Evolutionary conservation across 805 yeast genomes (phyloP).

Genomic region (Vanderwaltozyma polyspora): DNA sequence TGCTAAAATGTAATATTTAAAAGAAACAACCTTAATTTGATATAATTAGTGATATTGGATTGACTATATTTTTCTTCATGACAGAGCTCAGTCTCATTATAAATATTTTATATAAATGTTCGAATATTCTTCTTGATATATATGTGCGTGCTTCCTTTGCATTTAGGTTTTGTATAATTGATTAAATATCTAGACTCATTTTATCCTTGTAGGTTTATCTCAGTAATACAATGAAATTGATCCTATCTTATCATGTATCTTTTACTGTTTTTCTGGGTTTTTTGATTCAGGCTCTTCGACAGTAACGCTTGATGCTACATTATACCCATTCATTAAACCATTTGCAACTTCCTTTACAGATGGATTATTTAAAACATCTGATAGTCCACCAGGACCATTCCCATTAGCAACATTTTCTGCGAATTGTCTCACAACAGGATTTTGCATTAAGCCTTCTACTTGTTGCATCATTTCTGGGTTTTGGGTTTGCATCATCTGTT

Average conservation of each 20-base stretch:
- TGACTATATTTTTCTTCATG: no score
- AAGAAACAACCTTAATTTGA: no score
- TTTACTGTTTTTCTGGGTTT: not conserved
- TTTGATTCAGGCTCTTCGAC: not conserved
- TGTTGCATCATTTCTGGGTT: constrained; percentile 70
- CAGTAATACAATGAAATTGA: constrained; percentile 60
- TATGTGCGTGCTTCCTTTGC: no score
- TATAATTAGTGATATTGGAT: no score
- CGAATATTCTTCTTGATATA: no score
- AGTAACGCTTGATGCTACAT: no score
- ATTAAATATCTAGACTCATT: constrained; percentile 35
- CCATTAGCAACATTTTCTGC: constrained; percentile 42
- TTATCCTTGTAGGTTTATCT: no score
- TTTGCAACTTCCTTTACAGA: not conserved
- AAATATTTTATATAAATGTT: no score
- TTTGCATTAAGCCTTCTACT: constrained; percentile 70
- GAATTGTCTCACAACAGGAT: constrained; percentile 62
- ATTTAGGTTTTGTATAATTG: constrained; percentile 62
- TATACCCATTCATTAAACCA: no score
- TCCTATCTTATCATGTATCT: not conserved
- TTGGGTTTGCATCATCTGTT: constrained; percentile 54
- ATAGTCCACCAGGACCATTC: not conserved
- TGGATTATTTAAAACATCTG: not conserved
- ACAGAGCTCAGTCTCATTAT: no score
- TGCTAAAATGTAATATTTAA: no score